Conservation (phyloP, 192 early-diverging fungal species). For the Backusella circina region DNA sequence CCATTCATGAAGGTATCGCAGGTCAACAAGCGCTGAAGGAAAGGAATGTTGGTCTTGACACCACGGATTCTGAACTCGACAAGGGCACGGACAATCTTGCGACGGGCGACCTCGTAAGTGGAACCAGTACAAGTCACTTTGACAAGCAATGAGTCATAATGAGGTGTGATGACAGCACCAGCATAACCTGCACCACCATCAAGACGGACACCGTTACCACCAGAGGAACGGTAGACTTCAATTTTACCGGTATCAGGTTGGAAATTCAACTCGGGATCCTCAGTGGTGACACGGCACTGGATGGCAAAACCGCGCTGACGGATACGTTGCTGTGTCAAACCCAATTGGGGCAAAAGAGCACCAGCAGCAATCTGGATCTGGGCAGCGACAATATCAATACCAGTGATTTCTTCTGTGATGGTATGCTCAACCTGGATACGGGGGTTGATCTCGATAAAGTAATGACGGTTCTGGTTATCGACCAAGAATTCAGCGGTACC, state of each 20-base stretch:
- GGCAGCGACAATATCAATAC: conserved; percentile 88
- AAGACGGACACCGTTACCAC: conserved; percentile 83
- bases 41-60: conserved; percentile 95
- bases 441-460: conserved; percentile 99
- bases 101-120: conserved; percentile 86
- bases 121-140: conserved; percentile 87
- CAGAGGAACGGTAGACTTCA: conserved; percentile 89
- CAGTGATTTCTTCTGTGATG: conserved; percentile 96
- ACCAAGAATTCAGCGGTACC: conserved; percentile 98
- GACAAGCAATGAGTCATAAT: conserved; percentile 94
- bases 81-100: conserved; percentile 83
- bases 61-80: conserved; percentile 96
- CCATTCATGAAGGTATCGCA: conserved; percentile 80
- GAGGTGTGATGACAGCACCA: conserved; percentile 89
- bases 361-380: conserved; percentile 97
- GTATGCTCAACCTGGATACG: conserved; percentile 99
- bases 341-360: conserved; percentile 70
- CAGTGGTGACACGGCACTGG: conserved; percentile 96
- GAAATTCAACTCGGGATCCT: conserved; percentile 90
- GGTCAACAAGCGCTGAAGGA: conserved; percentile 83
- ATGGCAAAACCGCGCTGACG: conserved; percentile 83
- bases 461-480: conserved; percentile 80
- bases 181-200: conserved; percentile 89
- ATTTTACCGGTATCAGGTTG: conserved; percentile 96
- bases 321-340: conserved; percentile 79